Evolutionary conservation across 1,139 yeast species (phyloP), one percentile per base, ranked within the genome.

Genomic region (Candida neerlandica): DNA sequence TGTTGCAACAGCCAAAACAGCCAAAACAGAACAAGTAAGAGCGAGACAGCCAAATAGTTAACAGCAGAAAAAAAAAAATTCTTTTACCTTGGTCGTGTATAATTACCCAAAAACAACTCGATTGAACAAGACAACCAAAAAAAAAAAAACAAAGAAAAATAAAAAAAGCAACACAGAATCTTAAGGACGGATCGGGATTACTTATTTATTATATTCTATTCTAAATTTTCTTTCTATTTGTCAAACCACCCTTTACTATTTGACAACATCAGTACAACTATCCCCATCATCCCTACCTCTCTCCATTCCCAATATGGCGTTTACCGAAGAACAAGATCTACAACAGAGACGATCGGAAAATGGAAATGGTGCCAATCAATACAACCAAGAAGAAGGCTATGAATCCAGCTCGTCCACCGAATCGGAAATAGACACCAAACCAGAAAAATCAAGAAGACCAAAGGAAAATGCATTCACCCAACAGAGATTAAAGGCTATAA

Each of bases 401-500:
- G 68, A 62, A 41, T 58, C 66, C 1, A 51, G 51, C n/a, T 56
- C 59, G 3, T 39, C 42, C 29, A 4, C 33, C 32, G 42, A 39
- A 39, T 39, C 42, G 33, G 42, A 39, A 39, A 39, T 39, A 26
- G 33, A 26, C 19, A 39, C 42, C 5, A 23, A 7, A 10, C 33
- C 19, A 16, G 68, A 67, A 48, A 75, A 77, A 61, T 69, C 75
- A 38, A 73, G 79, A 57, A 78, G 78, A 61, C 89, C 89, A 11
- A 75, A 75, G 5, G 78, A 79, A 52, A 84, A 81, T 62, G 81
- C 82, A 18, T 87, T 87, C 62, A 80, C 89, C 46, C 95, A 87
- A 61, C 81, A 76, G 59, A 54, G 80, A 51, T 65, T 76, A 48
- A 66, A 63, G 51, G 71, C 74, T 3, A 64, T 62, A 51, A 76